Evolutionary conservation across 352 stramenopile species (phyloP), one percentile per base, ranked within the genome.

Genomic region (Pythium utonaiense): DNA sequence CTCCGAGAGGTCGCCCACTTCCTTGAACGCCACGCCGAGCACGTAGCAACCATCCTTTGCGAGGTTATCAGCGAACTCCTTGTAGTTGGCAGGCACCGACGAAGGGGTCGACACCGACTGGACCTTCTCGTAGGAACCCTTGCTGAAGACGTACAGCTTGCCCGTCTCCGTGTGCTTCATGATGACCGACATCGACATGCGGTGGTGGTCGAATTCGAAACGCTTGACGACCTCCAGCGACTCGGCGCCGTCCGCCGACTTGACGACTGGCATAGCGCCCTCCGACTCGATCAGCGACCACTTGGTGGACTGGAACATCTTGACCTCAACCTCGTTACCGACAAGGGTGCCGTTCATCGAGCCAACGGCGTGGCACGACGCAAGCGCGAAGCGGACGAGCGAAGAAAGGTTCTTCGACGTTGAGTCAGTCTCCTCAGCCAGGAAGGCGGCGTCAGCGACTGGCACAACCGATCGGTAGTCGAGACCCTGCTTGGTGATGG

Each of bases 131-230:
- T 88, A 87, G 66, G 86, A 96, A 7, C 91, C 91, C 70, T 97
- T 97, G 62, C 85, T 91, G 69, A 94, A 97, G 13, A 95, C 75
- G 30, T 82, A 75, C 8, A 83, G 57, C 49, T 77, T 80, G 41
- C 80, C 78, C 0, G 74, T 89, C 44, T 52, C 64, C 24, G 57
- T 67, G 53, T 91, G 57, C 33, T 87, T 74, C 66, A 97, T 79
- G 47, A 98, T 76, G 6, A 97, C 90, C 42, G 77, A 95, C 75
- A 97, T 95, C 13, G 85, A 96, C 83, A 96, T 95, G 48, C 81
- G 78, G 65, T 93, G 75, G 72, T 96, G 84, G 67, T 97, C 90
- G 64, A 98, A 98, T 56, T 97, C 86, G 64, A 94, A 97, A 10
- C 83, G 77, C 67, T 97, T 96, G 27, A 98, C 59, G 27, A 96